These are phyloP conservation scores for Penicillium sp. DNA, from an alignment of 2,329 filamentous ascomycete genomes.

Conservation along the genomic window DNA sequence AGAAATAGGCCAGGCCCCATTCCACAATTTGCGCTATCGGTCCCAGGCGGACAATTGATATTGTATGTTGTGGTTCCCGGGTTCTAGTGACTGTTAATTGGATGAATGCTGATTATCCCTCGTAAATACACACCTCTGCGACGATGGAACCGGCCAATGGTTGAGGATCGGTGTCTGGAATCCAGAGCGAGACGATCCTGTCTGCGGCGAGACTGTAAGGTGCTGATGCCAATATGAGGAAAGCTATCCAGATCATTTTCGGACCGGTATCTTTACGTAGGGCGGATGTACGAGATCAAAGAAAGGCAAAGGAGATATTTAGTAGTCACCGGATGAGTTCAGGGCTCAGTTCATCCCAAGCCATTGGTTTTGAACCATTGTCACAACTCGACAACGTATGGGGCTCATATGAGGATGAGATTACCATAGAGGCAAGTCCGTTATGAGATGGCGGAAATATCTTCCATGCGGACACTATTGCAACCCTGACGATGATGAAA, in stretches of 20 bases:
- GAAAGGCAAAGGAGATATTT: background rate
- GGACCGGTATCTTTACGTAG: background rate
- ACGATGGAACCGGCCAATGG: slow-evolving; percentile 27
- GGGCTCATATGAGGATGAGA: background rate
- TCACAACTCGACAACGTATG: background rate
- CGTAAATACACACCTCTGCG: slow-evolving; percentile 18
- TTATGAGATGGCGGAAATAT: background rate
- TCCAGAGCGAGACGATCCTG: slow-evolving; percentile 26
- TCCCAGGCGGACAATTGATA: slow-evolving; percentile 25
- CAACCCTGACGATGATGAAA: background rate
- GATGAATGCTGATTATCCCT: background rate
- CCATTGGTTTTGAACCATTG: background rate
- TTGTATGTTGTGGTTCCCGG: slow-evolving; percentile 27
- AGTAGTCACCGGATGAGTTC: background rate
- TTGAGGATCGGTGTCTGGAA: slow-evolving; percentile 23
- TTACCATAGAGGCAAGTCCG: background rate
- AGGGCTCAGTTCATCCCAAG: background rate
- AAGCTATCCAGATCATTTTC: slow-evolving; percentile 15
- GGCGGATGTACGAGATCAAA: background rate
- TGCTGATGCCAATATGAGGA: slow-evolving; percentile 20
- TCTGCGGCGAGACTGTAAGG: slow-evolving; percentile 20
- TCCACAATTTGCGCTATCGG: slow-evolving; percentile 24
- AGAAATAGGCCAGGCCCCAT: slow-evolving; percentile 28
- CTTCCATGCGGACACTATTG: background rate
- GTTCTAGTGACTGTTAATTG: slow-evolving; percentile 13